These are phyloP conservation scores for Fagopyrum tataricum DNA, from an alignment of 148 eudicot genomes.

Conservation along the genomic window DNA sequence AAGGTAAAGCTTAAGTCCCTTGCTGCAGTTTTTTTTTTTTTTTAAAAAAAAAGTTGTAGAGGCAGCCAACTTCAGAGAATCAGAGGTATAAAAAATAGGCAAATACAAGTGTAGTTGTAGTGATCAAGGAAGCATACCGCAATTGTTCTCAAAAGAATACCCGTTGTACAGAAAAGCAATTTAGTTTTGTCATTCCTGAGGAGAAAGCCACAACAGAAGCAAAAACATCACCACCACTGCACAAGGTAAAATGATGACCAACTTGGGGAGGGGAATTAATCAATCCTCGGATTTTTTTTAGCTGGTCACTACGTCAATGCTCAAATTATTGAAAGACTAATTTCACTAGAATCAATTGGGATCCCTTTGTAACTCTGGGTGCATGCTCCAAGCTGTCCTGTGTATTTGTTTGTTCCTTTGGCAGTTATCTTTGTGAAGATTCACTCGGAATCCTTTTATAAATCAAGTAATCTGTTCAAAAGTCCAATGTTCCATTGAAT, in stretches of 20 bases:
- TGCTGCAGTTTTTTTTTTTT: too few relatives aligned
- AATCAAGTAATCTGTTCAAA: not conserved
- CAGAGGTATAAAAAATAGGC: not conserved
- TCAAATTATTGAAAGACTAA: not conserved
- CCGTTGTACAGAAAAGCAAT: slow-evolving; percentile 96
- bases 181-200: slow-evolving; percentile 79
- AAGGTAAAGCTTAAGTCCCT: not conserved
- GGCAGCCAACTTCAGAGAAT: not conserved
- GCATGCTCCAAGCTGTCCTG: not conserved
- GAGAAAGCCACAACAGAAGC: slow-evolving; percentile 9
- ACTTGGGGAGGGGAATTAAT: not conserved
- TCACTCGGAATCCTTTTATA: not conserved
- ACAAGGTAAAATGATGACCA: not conserved
- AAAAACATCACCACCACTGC: slow-evolving; percentile 6
- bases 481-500: not conserved
- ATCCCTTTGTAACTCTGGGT: not conserved
- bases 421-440: not conserved
- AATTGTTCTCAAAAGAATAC: slow-evolving; percentile 85
- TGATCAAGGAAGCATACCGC: slow-evolving; percentile 42
- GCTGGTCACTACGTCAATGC: not conserved
- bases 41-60: not conserved
- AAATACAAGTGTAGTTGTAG: not conserved
- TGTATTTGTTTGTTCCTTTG: not conserved
- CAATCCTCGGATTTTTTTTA: not conserved
- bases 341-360: not conserved